A percentile compares a stretch with the other conserved stretches of the same genome.
phyloP scores from a whole-genome alignment of 2,329 filamentous ascomycete species.

The Neodidymelliopsis sp. region DNA sequence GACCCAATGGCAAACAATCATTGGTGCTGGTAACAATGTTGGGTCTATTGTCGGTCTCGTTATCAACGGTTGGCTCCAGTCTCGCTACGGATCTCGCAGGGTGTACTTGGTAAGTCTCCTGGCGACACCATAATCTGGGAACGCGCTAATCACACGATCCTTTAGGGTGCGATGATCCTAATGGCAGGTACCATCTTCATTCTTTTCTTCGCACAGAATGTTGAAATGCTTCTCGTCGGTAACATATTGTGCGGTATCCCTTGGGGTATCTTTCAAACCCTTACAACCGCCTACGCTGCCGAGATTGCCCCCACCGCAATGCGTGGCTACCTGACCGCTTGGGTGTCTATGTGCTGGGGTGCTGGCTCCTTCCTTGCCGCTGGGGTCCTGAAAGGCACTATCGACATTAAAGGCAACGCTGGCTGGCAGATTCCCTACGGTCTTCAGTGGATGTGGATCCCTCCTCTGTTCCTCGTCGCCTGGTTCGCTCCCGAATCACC shows the following conservation, averaged over 20 bases:
- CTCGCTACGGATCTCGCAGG: slow-evolving; percentile 50
- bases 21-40: slow-evolving; percentile 50
- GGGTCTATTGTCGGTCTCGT: slow-evolving; percentile 50
- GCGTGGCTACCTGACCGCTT: slow-evolving; percentile 62
- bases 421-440: slow-evolving; percentile 69
- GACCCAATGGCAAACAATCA: slow-evolving; percentile 51
- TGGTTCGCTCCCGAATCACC: slow-evolving; percentile 72
- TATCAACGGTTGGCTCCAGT: slow-evolving; percentile 49
- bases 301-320: slow-evolving; percentile 61
- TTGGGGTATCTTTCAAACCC: slow-evolving; percentile 51
- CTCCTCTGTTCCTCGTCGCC: slow-evolving; percentile 68
- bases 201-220: slow-evolving; percentile 52
- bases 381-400: slow-evolving; percentile 65
- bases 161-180: slow-evolving; percentile 16
- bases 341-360: slow-evolving; percentile 77
- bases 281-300: slow-evolving; percentile 69
- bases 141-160: slow-evolving; percentile 5
- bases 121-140: slow-evolving; percentile 29
- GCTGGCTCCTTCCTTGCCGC: slow-evolving; percentile 73
- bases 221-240: slow-evolving; percentile 54
- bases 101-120: slow-evolving; percentile 50
- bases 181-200: slow-evolving; percentile 43
- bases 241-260: slow-evolving; percentile 63
- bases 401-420: slow-evolving; percentile 60
- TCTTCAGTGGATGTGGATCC: slow-evolving; percentile 76